Percentiles rank a stretch among this genome's conserved stretches.
Conservation (phyloP, 306 rosid genomes). For the Sesbania bispinosa region DNA sequence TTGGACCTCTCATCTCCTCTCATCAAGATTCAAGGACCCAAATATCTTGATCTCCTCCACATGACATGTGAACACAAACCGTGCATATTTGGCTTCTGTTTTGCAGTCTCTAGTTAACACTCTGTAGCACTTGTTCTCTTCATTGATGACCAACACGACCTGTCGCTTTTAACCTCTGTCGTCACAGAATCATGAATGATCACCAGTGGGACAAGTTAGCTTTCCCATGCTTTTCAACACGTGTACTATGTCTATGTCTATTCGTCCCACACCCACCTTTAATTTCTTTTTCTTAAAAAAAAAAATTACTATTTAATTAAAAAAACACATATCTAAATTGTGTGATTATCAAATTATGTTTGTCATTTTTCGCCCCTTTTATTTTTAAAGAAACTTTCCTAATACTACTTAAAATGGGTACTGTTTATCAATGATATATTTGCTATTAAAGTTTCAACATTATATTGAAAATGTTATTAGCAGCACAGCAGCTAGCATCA, state of each 20-base stretch:
- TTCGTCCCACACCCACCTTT: too few relatives aligned
- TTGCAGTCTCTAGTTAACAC: slow-evolving; percentile 25
- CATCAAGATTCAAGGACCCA: not conserved
- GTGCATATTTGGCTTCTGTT: slow-evolving; percentile 17
- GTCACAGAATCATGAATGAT: slow-evolving; percentile 22
- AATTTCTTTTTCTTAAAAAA: too few relatives aligned
- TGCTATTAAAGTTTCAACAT: not conserved
- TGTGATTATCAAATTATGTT: too few relatives aligned
- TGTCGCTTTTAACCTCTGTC: slow-evolving; percentile 26
- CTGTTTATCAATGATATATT: not conserved
- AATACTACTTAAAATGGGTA: not conserved
- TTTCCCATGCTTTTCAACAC: not conserved
- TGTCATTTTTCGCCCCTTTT: too few relatives aligned
- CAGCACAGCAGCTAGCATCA: not conserved
- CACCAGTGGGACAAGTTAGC: slow-evolving; percentile 11
- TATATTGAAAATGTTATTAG: not conserved
- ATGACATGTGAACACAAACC: slow-evolving; percentile 18
- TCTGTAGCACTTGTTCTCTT: slow-evolving; percentile 29
- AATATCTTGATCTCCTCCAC: slow-evolving; percentile 5
- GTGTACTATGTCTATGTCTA: not conserved
- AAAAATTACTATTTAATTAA: too few relatives aligned
- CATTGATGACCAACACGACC: slow-evolving; percentile 21
- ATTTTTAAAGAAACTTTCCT: too few relatives aligned
- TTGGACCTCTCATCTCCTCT: too few relatives aligned
- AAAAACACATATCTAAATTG: too few relatives aligned